phyloP scores from a whole-genome alignment of 106 monocot species.

The Dendrobium catenatum region DNA sequence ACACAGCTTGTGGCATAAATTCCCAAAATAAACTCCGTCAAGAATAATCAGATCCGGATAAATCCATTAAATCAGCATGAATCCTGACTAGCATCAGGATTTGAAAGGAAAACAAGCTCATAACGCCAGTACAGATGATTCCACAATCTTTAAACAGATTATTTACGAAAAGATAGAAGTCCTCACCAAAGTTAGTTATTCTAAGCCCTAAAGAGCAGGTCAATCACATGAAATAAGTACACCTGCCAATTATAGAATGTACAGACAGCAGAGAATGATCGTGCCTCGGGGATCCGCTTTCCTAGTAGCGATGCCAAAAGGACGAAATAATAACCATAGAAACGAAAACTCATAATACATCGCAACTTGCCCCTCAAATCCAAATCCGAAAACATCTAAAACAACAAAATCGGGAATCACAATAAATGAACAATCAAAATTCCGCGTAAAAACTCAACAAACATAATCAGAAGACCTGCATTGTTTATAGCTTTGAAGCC shows the following conservation, averaged over 20 bases:
- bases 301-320: not conserved
- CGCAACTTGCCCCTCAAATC: not conserved
- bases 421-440: not conserved
- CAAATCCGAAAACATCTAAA: not conserved
- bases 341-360: not conserved
- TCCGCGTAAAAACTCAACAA: no score
- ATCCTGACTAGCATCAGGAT: not conserved
- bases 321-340: not conserved
- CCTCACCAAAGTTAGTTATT: not conserved
- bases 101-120: not conserved
- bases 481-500: not conserved
- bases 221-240: not conserved
- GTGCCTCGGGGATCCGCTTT: no score
- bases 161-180: not conserved
- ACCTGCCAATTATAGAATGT: not conserved
- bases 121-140: not conserved
- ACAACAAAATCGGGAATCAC: not conserved
- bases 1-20: no score
- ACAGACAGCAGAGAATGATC: not conserved
- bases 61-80: not conserved
- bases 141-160: not conserved
- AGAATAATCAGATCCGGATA: no score
- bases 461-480: not conserved
- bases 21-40: no score
- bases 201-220: not conserved